Evolutionary conservation across 2,329 filamentous ascomycete genomes (phyloP), one percentile per base, ranked within the genome.

Genomic region (Fusarium sp.): DNA sequence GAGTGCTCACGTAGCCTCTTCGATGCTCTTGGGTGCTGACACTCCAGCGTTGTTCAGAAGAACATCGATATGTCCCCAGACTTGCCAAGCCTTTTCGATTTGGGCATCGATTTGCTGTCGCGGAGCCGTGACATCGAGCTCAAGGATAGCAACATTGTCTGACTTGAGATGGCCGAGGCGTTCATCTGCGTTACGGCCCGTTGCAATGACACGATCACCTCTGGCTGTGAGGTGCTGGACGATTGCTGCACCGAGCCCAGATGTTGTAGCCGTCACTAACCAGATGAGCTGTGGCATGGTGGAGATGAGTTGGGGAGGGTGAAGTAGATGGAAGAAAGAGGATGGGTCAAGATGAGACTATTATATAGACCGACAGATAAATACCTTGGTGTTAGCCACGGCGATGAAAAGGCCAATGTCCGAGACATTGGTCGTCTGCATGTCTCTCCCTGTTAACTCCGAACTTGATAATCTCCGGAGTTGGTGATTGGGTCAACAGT

Each of bases 41-140:
- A 78, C 78, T 52, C 81, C 81, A n/a, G 81, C 82, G 61, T 82
- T 82, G 73, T 82, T 82, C 59, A 82, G 66, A 22, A 82, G 60
- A 18, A 82, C 71, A 50, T 82, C 80, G 22, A 83, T 80, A 25
- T 76, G 76, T 1, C 80, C 81, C 40, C 80, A 83, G n/a, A 80
- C 73, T 4, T 64, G 31, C 80, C 80, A 81, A 20, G 80, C 80
- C 47, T 78, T 60, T 9, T 78, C 63, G 9, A 81, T 58, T 33
- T 76, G 66, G 18, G 57, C 33, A 45, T 71, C 27, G 20, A 82
- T 73, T n/a, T 66, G 70, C 40, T 2, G 36, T 52, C 29, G 42
- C 14, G 58, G 45, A 3, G 79, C 63, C 1, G 80, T 77, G 42
- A 82, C 76, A 56, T 83, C 82, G 2, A 83, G 75, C 33, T 82